These are phyloP conservation scores for Cyberlindnera maclurae DNA, from an alignment of 805 yeast genomes.

Conservation along the genomic window DNA sequence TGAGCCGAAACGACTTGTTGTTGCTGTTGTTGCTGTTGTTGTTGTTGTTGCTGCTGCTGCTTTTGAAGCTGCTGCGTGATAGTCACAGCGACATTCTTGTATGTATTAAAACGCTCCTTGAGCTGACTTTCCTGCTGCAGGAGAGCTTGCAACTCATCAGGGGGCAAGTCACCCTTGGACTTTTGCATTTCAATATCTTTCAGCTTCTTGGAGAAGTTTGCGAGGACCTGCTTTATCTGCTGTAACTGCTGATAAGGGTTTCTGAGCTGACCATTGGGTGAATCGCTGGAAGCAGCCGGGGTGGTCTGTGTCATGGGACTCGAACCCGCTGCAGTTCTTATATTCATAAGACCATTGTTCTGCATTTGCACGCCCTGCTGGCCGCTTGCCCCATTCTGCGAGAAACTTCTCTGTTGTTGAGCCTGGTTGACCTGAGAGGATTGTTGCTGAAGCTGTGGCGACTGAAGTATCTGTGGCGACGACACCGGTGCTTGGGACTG, in stretches of 20 bases:
- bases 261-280: slow-evolving; percentile 5
- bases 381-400: slow-evolving; percentile 11
- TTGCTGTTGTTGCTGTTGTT: slow-evolving; percentile 9
- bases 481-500: slow-evolving; percentile 8
- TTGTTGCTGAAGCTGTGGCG: slow-evolving; percentile 8
- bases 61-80: slow-evolving; percentile 10
- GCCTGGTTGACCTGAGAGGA: slow-evolving; percentile 12
- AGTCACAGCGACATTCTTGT: slow-evolving; percentile 36
- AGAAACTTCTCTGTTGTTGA: slow-evolving; percentile 21
- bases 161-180: slow-evolving; percentile 34
- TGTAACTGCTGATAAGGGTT: slow-evolving; percentile 30
- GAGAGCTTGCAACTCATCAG: slow-evolving; percentile 38
- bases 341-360: background rate
- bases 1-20: slow-evolving; percentile 4
- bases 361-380: slow-evolving; percentile 10
- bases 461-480: slow-evolving; percentile 7
- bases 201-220: slow-evolving; percentile 42
- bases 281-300: slow-evolving; percentile 7
- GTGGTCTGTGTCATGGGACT: slow-evolving; percentile 7
- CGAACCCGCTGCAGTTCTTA: slow-evolving; percentile 14
- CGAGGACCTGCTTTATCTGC: slow-evolving; percentile 39
- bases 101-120: slow-evolving; percentile 40
- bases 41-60: slow-evolving; percentile 13
- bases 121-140: slow-evolving; percentile 43
- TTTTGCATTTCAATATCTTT: slow-evolving; percentile 44